Percentiles rank a stretch among this genome's conserved stretches.
These are phyloP conservation scores for Starmerella apicola DNA, from an alignment of 805 yeast species.

Conservation along the genomic window DNA sequence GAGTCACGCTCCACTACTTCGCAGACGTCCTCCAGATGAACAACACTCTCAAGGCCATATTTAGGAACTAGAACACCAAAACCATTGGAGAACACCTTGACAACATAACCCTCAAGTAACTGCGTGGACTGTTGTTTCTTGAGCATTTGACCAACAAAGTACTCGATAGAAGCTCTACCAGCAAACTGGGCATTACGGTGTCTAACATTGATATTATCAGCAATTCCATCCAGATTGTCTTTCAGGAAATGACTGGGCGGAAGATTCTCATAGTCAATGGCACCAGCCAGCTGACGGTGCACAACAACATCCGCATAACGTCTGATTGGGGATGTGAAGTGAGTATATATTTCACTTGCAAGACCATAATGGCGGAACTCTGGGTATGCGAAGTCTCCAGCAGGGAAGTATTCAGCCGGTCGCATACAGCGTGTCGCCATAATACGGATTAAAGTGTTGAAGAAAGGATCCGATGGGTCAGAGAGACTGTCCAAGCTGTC, in stretches of 20 bases:
- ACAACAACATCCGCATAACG: conserved; percentile 97
- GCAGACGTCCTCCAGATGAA: conserved; percentile 61
- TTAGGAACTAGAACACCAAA: conserved; percentile 88
- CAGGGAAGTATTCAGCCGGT: conserved; percentile 94
- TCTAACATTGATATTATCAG: conserved; percentile 78
- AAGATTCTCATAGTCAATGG: conserved; percentile 82
- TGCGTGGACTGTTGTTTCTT: conserved; percentile 66
- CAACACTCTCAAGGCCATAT: conserved; percentile 90
- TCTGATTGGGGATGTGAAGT: conserved; percentile 96
- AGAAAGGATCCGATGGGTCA: conserved; percentile 74
- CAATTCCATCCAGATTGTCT: conserved; percentile 75
- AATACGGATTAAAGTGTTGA: conserved; percentile 85
- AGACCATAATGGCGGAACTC: conserved; percentile 95
- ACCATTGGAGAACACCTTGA: conserved; percentile 88
- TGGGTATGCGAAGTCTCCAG: conserved; percentile 79
- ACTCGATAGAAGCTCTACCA: conserved; percentile 94
- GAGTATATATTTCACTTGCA: conserved; percentile 95
- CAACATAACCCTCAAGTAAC: conserved; percentile 62
- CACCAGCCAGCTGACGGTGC: conserved; percentile 96
- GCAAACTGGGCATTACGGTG: conserved; percentile 99
- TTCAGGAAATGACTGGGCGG: conserved; percentile 78
- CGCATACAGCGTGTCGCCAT: conserved; percentile 99
- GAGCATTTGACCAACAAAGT: conserved; percentile 96
- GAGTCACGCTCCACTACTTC: conserved; percentile 43
- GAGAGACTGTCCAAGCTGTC: conserved; percentile 82